phyloP scores from a whole-genome alignment of 805 yeast species.

The Candida wancherniae region DNA sequence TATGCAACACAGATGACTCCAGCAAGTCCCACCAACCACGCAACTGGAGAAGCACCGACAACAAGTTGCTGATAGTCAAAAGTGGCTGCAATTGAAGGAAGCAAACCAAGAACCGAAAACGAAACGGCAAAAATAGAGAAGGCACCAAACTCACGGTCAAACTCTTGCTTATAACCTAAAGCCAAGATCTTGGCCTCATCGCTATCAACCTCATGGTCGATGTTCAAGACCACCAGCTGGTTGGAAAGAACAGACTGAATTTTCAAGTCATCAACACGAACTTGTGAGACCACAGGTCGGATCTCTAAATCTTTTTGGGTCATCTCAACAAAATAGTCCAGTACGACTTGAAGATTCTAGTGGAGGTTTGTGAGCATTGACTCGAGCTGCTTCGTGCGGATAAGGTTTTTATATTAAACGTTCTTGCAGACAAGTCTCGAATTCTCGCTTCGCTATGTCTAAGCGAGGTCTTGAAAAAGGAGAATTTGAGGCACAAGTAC shows the following conservation, averaged over 20 bases:
- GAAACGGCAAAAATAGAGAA: conserved; percentile 59
- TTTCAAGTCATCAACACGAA: conserved; percentile 33
- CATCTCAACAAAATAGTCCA: conserved; percentile 2
- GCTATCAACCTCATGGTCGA: conserved; percentile 43
- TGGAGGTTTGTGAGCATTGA: no score
- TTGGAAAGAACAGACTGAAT: conserved; percentile 38
- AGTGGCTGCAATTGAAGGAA: conserved; percentile 64
- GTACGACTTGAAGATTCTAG: no score
- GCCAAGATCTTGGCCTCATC: conserved; percentile 55
- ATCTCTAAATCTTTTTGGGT: conserved; percentile 13
- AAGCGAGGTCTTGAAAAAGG: no score
- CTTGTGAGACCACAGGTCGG: conserved; percentile 19
- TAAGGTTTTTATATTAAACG: no score
- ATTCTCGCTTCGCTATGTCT: no score
- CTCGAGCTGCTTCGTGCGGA: no score
- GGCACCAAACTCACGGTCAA: conserved; percentile 53
- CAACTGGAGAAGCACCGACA: conserved; percentile 58
- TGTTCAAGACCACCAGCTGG: conserved; percentile 33
- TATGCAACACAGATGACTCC: conserved; percentile 56
- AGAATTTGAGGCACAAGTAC: no score
- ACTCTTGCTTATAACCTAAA: conserved; percentile 60
- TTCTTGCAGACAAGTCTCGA: no score
- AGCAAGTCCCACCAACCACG: conserved; percentile 53
- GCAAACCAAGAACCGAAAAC: conserved; percentile 58
- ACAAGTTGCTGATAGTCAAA: conserved; percentile 56